Conservation (phyloP, 2,329 filamentous ascomycete species). For the Calonectria pauciramosa region DNA sequence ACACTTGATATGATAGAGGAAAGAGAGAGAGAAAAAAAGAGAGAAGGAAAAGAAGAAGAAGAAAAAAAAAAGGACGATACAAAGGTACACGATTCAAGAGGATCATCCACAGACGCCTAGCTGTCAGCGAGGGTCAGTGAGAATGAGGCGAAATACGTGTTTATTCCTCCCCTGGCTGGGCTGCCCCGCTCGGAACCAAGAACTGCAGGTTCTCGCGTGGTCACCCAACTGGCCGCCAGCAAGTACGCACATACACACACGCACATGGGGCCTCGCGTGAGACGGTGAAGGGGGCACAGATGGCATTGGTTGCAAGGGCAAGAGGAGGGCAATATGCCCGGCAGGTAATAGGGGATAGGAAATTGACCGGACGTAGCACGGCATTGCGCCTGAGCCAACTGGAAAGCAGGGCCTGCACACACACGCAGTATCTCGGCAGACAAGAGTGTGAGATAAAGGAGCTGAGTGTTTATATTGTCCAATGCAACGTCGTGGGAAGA, state of each 20-base stretch:
- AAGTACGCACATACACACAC: not conserved
- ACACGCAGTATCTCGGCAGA: not conserved
- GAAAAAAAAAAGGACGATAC: not conserved
- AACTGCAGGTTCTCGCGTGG: slow-evolving; percentile 14
- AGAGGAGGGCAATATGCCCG: not conserved
- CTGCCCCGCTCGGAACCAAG: not conserved
- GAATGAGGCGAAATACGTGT: not conserved
- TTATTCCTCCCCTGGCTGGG: not conserved
- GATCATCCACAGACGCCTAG: not conserved
- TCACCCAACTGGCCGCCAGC: not conserved
- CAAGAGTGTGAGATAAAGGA: not conserved
- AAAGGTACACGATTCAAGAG: not conserved
- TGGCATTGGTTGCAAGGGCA: not conserved
- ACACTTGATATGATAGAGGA: not conserved
- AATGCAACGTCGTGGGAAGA: not conserved
- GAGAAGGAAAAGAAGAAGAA: not conserved
- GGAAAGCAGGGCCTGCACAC: not conserved
- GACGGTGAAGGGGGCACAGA: not conserved
- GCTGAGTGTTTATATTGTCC: not conserved
- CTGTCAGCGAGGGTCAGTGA: not conserved
- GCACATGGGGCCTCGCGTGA: not conserved
- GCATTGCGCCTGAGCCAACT: not conserved
- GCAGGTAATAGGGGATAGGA: not conserved
- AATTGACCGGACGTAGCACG: not conserved
- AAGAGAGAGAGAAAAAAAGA: not conserved